These are phyloP conservation scores for Elsinoe necatrix DNA, from an alignment of 2,329 filamentous ascomycete species.

Conservation along the genomic window DNA sequence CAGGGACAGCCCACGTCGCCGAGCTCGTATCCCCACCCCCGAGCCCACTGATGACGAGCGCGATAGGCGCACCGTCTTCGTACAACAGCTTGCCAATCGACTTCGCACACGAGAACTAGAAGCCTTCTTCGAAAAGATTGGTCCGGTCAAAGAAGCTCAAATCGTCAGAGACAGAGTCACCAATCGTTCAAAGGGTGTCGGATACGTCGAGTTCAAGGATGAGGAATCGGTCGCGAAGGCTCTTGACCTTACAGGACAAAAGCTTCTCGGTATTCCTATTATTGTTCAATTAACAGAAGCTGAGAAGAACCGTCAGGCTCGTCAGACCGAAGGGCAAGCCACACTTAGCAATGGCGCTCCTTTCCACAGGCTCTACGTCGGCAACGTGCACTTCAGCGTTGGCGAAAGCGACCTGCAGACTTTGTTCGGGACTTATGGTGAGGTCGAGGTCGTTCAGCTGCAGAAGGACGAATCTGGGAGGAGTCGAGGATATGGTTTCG, in stretches of 20 bases:
- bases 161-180: slow-evolving; percentile 98
- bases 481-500: slow-evolving; percentile 94
- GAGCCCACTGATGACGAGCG: slow-evolving; percentile 89
- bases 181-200: slow-evolving; percentile 94
- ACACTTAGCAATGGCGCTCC: slow-evolving; percentile 75
- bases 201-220: slow-evolving; percentile 97
- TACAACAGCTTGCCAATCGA: slow-evolving; percentile 93
- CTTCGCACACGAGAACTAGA: slow-evolving; percentile 87
- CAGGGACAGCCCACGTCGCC: slow-evolving; percentile 40
- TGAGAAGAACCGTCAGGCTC: slow-evolving; percentile 96
- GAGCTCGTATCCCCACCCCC: slow-evolving; percentile 50
- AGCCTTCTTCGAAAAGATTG: slow-evolving; percentile 90
- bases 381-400: slow-evolving; percentile 99
- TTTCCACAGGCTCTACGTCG: slow-evolving; percentile 96
- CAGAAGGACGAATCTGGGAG: slow-evolving; percentile 91
- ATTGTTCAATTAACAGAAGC: slow-evolving; percentile 98
- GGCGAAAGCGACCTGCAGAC: slow-evolving; percentile 92
- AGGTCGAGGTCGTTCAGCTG: slow-evolving; percentile 93
- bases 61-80: slow-evolving; percentile 93
- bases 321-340: slow-evolving; percentile 61
- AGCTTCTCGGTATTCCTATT: slow-evolving; percentile 95
- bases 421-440: slow-evolving; percentile 95
- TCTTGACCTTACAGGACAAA: slow-evolving; percentile 96
- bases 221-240: slow-evolving; percentile 90
- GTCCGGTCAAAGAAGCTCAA: slow-evolving; percentile 91